A percentile compares a stretch with the other conserved stretches of the same genome.
Conservation (phyloP, 805 yeast species). For the Kazachstania kunashirensis region DNA sequence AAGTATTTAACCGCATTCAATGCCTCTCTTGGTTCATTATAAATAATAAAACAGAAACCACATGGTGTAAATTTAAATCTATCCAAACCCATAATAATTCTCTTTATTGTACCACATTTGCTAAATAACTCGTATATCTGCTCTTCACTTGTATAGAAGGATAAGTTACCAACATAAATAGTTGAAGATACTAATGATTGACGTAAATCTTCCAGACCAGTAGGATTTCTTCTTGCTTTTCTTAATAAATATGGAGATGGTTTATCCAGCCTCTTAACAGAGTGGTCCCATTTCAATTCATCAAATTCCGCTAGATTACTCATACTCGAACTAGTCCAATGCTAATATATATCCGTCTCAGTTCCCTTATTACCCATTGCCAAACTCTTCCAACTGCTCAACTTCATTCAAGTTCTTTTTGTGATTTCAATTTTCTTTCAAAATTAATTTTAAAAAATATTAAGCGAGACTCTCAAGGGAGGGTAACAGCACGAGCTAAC, state of each 20-base stretch:
- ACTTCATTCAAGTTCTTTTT: no score
- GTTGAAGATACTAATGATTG: slow-evolving; percentile 61
- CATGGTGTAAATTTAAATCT: slow-evolving; percentile 87
- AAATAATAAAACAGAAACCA: slow-evolving; percentile 91
- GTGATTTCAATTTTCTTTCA: no score
- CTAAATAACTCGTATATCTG: slow-evolving; percentile 82
- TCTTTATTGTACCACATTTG: slow-evolving; percentile 67
- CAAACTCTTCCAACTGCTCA: no score
- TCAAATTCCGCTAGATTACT: slow-evolving; percentile 44
- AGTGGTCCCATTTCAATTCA: slow-evolving; percentile 46
- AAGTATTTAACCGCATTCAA: slow-evolving; percentile 74
- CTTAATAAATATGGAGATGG: slow-evolving; percentile 62
- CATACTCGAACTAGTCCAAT: no score
- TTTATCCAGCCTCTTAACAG: slow-evolving; percentile 58
- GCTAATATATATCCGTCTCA: no score
- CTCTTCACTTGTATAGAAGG: slow-evolving; percentile 89
- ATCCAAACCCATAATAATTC: slow-evolving; percentile 91
- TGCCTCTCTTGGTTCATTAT: slow-evolving; percentile 57
- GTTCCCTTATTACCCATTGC: no score
- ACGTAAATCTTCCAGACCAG: slow-evolving; percentile 54
- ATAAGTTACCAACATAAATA: slow-evolving; percentile 82
- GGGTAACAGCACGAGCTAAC: no score
- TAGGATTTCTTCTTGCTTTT: slow-evolving; percentile 45
- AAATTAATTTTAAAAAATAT: no score
- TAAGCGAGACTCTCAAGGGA: no score